Evolutionary conservation across 768 basidiomycete species (phyloP).

Genomic region (Pisolithus sp.): DNA sequence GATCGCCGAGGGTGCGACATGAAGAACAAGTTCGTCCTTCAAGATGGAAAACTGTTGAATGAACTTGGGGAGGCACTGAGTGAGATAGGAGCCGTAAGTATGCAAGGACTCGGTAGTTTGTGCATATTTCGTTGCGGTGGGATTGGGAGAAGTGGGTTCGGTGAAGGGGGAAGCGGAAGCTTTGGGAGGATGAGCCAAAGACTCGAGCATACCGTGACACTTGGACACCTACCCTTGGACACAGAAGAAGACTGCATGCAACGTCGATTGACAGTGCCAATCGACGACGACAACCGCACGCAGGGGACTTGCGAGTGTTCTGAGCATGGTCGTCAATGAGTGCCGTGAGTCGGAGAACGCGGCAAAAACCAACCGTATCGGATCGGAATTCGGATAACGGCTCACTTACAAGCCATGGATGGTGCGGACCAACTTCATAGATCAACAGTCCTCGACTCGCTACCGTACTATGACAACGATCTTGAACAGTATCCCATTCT

Average conservation of each 20-base stretch:
- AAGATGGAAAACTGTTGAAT: constrained; percentile 97
- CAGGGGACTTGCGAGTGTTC: constrained; percentile 23
- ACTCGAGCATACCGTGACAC: not conserved
- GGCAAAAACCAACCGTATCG: not conserved
- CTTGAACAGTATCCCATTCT: constrained; percentile 68
- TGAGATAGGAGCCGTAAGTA: constrained; percentile 88
- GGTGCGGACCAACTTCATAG: constrained; percentile 9
- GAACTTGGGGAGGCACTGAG: constrained; percentile 91
- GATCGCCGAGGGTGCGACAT: constrained; percentile 75
- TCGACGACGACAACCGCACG: constrained; percentile 26
- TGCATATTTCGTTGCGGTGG: constrained; percentile 63
- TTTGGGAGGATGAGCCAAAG: constrained; percentile 20
- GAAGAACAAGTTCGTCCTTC: constrained; percentile 91
- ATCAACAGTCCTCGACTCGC: constrained; percentile 59
- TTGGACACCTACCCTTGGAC: constrained; percentile 39
- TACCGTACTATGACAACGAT: constrained; percentile 95
- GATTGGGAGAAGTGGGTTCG: constrained; percentile 88
- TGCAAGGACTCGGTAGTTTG: constrained; percentile 76
- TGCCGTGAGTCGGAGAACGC: not conserved
- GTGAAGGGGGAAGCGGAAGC: constrained; percentile 76
- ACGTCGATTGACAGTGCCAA: constrained; percentile 27
- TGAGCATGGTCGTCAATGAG: not conserved
- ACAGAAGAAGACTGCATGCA: constrained; percentile 42
- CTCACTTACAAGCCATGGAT: constrained; percentile 19
- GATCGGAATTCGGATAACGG: constrained; percentile 14